Percentiles rank a stretch among this genome's conserved stretches.
Conservation (phyloP, 805 yeast species). For the Suhomyces sp. region DNA sequence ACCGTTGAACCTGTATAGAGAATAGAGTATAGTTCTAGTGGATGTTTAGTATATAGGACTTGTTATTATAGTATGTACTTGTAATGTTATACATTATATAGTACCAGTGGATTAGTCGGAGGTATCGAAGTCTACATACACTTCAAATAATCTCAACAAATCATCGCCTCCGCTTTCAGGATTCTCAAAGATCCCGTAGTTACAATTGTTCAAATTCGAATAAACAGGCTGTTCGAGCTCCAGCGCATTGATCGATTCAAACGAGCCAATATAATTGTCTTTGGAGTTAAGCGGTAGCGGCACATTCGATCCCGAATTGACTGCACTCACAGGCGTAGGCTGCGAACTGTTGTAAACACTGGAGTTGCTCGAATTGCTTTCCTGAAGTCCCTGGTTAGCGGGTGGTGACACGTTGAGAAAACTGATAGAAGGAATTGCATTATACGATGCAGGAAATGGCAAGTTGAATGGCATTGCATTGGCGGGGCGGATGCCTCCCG, state of each 20-base stretch:
- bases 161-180: conserved; percentile 27
- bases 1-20: too few relatives aligned
- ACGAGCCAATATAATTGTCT: background rate
- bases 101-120: background rate
- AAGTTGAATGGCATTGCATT: conserved; percentile 3
- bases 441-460: conserved; percentile 4
- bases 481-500: background rate
- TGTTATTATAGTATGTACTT: background rate
- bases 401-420: background rate
- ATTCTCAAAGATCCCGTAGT: conserved; percentile 3
- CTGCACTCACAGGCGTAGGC: background rate
- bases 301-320: background rate
- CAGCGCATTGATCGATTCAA: background rate
- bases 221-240: conserved; percentile 1
- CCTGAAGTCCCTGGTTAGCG: background rate
- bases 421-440: background rate
- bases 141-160: conserved; percentile 31
- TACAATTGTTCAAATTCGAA: conserved; percentile 6
- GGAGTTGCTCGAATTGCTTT: background rate
- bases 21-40: background rate
- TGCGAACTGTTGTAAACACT: background rate
- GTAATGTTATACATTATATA: too few relatives aligned
- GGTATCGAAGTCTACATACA: conserved; percentile 32
- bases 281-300: background rate
- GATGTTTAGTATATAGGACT: background rate